Evolutionary conservation across 176 grass and related monocot species (phyloP), one percentile per base, ranked within the genome.

Genomic region (Ensete glaucum): DNA sequence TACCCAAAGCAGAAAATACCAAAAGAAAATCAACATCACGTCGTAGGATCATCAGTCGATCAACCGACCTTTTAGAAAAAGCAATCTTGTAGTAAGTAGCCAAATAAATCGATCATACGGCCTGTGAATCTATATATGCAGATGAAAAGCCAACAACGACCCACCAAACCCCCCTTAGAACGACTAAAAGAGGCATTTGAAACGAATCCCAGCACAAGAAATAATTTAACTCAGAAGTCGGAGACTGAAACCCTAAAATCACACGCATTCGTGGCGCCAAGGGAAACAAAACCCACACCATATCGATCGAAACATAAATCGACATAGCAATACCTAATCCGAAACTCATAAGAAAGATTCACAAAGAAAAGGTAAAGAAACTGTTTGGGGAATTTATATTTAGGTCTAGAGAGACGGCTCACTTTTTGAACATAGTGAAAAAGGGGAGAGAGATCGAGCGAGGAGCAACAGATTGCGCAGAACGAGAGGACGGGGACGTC

Each of bases 391-490:
- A 14, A 80, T 70, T 4, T 22, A 70, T n/a, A 43, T 52, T 19
- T 3, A 11, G 43, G 26, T 15, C 5, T 21, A 49, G 48, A 77
- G 34, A 72, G 14, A 19, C 16, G 9, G 29, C 88, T 87, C 84
- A 84, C 88, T 90, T 90, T 59, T 87, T 90, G 67, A 90, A 90
- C 88, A 90, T 90, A 59, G 34, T 67, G 34, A 43, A 43, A 3
- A 43, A 43, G 34, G 34, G n/a, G 19, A 54, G 75, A 52, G 21
- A 11, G 29, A 62, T 66, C 60, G 11, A 49, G 13, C 25, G 26
- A 67, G 0, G 26, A 16, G 0, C 9, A 21, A 2, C 20, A 62
- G 20, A 29, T 43, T 43, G 48, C 17, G 8, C 15, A 22, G 21
- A 21, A 9, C 53, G 55, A 13, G 4, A 10, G 26, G 11, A 26